phyloP scores from a whole-genome alignment of 192 early-diverging fungal genomes.

The Jimgerdemannia lactiflua region DNA sequence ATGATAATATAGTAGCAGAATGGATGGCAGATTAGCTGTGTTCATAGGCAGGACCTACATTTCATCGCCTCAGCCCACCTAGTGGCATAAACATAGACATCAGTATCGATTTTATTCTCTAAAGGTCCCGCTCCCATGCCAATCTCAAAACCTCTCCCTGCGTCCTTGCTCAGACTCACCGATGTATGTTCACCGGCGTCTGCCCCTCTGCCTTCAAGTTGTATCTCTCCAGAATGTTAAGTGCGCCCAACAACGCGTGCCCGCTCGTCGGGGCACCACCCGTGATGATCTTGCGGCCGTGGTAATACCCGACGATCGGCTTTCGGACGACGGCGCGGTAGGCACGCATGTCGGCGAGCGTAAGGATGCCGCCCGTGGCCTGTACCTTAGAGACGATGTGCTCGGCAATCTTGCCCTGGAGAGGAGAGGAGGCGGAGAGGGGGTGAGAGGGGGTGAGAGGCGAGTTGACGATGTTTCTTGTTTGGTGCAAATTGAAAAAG shows the following conservation, averaged over 20 bases:
- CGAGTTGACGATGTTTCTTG: background rate
- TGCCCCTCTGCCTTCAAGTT: slow-evolving; percentile 50
- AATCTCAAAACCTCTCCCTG: background rate
- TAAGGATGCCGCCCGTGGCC: slow-evolving; percentile 73
- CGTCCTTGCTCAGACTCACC: slow-evolving; percentile 21
- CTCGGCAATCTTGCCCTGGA: slow-evolving; percentile 62
- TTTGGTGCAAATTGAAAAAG: no score
- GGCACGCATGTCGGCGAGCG: slow-evolving; percentile 62
- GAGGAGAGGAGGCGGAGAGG: slow-evolving; percentile 25
- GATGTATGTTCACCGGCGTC: slow-evolving; percentile 69
- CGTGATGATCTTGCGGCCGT: slow-evolving; percentile 72
- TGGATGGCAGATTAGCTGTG: background rate
- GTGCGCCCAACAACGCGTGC: slow-evolving; percentile 73
- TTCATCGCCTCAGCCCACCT: slow-evolving; percentile 82
- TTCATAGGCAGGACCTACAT: slow-evolving; percentile 16
- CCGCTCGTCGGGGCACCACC: slow-evolving; percentile 80
- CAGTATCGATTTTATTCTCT: background rate
- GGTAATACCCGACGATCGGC: slow-evolving; percentile 69
- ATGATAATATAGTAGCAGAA: background rate
- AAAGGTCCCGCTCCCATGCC: background rate
- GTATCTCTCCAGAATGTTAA: slow-evolving; percentile 88
- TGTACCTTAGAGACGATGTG: slow-evolving; percentile 63
- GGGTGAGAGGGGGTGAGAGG: slow-evolving; percentile 15
- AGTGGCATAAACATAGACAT: background rate
- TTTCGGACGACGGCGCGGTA: slow-evolving; percentile 62